Evolutionary conservation across 805 yeast species (phyloP).

Genomic region (Wickerhamiella slavikovae): DNA sequence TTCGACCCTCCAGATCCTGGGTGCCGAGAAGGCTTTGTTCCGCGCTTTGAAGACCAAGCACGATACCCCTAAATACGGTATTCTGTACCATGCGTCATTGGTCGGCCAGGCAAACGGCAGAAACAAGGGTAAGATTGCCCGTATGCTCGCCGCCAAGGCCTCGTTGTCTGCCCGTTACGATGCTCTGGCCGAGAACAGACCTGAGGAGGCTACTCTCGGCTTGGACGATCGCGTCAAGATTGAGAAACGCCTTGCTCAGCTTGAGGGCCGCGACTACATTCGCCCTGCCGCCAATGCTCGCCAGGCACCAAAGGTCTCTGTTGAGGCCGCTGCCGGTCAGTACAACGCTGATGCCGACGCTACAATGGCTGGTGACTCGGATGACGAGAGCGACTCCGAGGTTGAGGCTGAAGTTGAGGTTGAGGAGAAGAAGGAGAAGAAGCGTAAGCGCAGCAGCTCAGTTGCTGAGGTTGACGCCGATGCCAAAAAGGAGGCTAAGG

Average conservation of each 20-base stretch:
- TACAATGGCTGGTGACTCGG: constrained; percentile 28
- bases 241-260: constrained; percentile 79
- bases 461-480: no score
- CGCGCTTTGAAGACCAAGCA: constrained; percentile 93
- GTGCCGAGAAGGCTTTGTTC: constrained; percentile 93
- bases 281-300: constrained; percentile 62
- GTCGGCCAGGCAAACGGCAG: constrained; percentile 87
- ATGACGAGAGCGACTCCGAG: constrained; percentile 23
- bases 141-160: constrained; percentile 97
- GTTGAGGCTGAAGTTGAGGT: constrained; percentile 21
- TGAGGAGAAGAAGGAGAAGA: constrained; percentile 12
- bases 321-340: constrained; percentile 64
- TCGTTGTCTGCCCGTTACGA: constrained; percentile 97
- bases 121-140: constrained; percentile 97
- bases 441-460: constrained; percentile 1
- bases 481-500: not conserved
- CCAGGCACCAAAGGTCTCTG: constrained; percentile 69
- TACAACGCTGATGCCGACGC: constrained; percentile 94
- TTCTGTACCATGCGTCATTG: constrained; percentile 85
- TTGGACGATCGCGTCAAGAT: constrained; percentile 79
- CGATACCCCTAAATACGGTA: constrained; percentile 90
- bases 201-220: constrained; percentile 81
- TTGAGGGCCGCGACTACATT: constrained; percentile 82
- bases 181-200: constrained; percentile 88
- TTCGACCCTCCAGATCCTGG: constrained; percentile 89